Conservation (phyloP, 2,329 filamentous ascomycete genomes). For the Colletotrichum navitas region DNA sequence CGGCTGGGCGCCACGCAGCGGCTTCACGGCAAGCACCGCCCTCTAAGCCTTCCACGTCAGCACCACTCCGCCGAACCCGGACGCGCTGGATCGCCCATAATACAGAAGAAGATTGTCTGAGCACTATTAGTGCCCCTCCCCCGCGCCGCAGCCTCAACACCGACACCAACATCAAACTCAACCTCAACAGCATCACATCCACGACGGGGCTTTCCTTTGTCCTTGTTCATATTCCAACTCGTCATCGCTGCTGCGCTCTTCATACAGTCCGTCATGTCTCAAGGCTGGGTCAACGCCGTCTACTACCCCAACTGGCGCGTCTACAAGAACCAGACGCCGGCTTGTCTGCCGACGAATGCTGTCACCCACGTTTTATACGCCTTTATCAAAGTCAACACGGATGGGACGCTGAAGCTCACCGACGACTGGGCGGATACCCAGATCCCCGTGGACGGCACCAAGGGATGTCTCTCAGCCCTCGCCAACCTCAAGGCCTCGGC, state of each 20-base stretch:
- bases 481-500: slow-evolving; percentile 68
- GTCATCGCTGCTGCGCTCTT: neutral
- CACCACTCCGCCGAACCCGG: slow-evolving; percentile 18
- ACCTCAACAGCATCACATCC: neutral
- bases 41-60: slow-evolving; percentile 31
- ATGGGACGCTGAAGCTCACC: slow-evolving; percentile 52
- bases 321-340: slow-evolving; percentile 71
- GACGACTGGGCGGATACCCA: slow-evolving; percentile 74
- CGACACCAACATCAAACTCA: neutral
- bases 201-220: neutral
- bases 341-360: slow-evolving; percentile 65
- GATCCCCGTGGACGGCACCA: slow-evolving; percentile 69
- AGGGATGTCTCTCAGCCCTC: slow-evolving; percentile 72
- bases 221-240: neutral
- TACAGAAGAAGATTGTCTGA: slow-evolving; percentile 13
- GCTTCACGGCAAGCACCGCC: slow-evolving; percentile 32
- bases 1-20: slow-evolving; percentile 30
- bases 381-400: slow-evolving; percentile 59
- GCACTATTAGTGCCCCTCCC: neutral
- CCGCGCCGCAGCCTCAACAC: slow-evolving; percentile 3
- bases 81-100: neutral
- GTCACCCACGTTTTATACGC: slow-evolving; percentile 76
- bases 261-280: slow-evolving; percentile 33
- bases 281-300: slow-evolving; percentile 54
- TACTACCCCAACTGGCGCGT: slow-evolving; percentile 77